Evolutionary conservation across 2,329 filamentous ascomycete species (phyloP).

Genomic region (Phyllosticta citriasiana): DNA sequence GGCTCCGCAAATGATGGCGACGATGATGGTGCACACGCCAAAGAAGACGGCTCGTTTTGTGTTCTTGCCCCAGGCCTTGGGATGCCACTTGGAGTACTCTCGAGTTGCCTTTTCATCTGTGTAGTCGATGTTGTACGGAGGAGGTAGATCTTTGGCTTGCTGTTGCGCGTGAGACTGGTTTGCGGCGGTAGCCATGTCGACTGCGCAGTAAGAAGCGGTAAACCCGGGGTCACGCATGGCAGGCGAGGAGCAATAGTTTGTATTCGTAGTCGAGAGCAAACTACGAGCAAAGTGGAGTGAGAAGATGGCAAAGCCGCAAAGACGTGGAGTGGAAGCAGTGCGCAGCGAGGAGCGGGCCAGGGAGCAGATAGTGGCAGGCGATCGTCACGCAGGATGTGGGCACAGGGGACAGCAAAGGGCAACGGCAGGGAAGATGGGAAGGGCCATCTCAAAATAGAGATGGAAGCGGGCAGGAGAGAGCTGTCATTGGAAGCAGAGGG

Average conservation of each 20-base stretch:
- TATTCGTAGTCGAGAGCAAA: background rate
- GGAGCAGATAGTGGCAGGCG: background rate
- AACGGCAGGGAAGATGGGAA: background rate
- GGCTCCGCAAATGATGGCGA: constrained; percentile 45
- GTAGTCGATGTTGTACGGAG: background rate
- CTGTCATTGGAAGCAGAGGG: background rate
- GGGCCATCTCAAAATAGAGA: background rate
- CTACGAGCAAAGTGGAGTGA: background rate
- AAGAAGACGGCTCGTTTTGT: constrained; percentile 41
- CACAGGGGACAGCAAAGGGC: background rate
- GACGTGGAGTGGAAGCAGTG: background rate
- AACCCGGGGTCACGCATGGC: background rate
- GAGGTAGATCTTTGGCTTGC: constrained; percentile 13
- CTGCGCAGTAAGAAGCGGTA: background rate
- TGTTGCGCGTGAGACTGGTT: background rate
- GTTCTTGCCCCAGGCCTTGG: constrained; percentile 25
- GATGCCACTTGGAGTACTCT: constrained; percentile 6
- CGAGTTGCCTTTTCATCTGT: background rate
- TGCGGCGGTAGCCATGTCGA: background rate
- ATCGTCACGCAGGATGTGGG: background rate
- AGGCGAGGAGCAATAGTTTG: background rate
- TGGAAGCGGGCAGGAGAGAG: background rate
- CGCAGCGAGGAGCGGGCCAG: background rate
- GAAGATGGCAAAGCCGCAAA: background rate
- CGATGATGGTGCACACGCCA: constrained; percentile 44